Evolutionary conservation across 1,284 basidiomycete genomes (phyloP), one percentile per base, ranked within the genome.

Genomic region (Trichosporon faecale): DNA sequence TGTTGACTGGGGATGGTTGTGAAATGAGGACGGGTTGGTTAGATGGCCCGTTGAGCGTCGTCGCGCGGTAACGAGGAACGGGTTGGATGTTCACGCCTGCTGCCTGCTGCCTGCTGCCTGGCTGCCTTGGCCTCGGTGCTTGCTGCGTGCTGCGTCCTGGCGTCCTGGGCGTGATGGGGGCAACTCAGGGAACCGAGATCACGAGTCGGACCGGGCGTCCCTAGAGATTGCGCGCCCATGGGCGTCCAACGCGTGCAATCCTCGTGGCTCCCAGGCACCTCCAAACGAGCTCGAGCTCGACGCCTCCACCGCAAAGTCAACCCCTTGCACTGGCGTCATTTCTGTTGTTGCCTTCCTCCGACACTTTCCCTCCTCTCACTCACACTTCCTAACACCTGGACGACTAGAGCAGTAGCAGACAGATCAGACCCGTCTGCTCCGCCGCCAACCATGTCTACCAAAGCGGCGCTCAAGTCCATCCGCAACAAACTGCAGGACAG

Each of bases 401-500:
- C 8, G 49, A 52, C n/a, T 11, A 11, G 49, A 23, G 57, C 8
- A 5, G 14, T 16, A 31, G 27, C 27, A n/a, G 27, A 12, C 27
- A 61, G 16, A n/a, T 16, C 29, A 21, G 9, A 8, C 33, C 18
- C 27, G 57, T 61, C 57, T 61, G 57, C 57, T 18, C 57, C 27
- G 57, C 27, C 57, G 60, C 52, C n/a, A n/a, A n/a, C n/a, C 8
- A 72, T 69, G 68, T 66, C 66, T 37, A 77, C 76, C 16, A 83
- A 83, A 65, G 78, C 76, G 67, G 76, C 79, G 1, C 86, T 96
- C 75, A 97, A 95, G 83, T 84, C 87, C n/a, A 91, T 94, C 21
- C 88, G 91, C 72, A 89, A 91, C 52, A 88, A 89, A 8, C 83
- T 96, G n/a, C 85, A 85, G 9, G 90, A 89, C 78, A 92, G 92